phyloP scores from a whole-genome alignment of 1,284 basidiomycete species.

The Grifola frondosa region DNA sequence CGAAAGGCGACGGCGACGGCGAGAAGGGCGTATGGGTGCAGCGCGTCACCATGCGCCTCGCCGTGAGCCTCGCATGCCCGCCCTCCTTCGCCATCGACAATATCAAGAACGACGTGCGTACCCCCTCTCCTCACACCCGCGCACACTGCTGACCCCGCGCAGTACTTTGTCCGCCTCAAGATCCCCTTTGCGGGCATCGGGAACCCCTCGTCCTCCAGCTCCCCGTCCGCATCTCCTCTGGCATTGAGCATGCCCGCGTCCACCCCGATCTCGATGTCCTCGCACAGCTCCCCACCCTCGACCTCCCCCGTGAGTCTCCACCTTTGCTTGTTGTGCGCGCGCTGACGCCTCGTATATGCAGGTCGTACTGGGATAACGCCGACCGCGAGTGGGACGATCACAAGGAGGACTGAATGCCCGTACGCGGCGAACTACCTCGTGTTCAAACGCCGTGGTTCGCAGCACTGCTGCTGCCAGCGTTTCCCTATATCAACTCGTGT shows the following conservation, averaged over 20 bases:
- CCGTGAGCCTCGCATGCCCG: no score
- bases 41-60: conserved; percentile 7
- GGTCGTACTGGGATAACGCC: conserved; percentile 2
- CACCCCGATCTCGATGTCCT: no score
- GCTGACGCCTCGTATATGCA: no score
- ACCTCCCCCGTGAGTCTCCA: no score
- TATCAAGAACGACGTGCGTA: no score
- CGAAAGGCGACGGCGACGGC: not conserved
- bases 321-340: no score
- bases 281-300: no score
- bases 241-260: no score
- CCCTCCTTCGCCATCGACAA: conserved; percentile 11
- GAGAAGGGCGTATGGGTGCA: conserved; percentile 12
- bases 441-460: not conserved
- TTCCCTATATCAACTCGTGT: no score
- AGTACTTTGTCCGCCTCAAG: not conserved
- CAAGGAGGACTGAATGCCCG: not conserved
- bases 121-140: no score
- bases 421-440: not conserved
- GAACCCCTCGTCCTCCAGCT: conserved; percentile 4
- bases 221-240: conserved; percentile 13
- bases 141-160: no score
- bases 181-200: not conserved
- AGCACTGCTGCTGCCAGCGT: no score
- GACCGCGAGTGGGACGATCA: conserved; percentile 1